These are phyloP conservation scores for Shiraia sp. DNA, from an alignment of 2,329 filamentous ascomycete genomes.

Conservation along the genomic window DNA sequence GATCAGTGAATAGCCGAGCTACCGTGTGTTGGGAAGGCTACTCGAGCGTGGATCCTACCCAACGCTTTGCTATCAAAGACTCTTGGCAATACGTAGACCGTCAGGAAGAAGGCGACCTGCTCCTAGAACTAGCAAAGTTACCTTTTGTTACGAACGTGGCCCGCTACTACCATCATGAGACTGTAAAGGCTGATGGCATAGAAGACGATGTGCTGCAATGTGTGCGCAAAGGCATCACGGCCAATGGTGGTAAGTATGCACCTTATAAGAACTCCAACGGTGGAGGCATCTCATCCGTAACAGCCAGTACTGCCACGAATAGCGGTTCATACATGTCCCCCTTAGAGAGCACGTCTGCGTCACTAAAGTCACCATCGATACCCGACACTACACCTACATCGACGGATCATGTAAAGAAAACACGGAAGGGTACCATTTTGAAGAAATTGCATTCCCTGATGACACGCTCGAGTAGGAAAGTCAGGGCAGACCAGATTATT, in stretches of 20 bases:
- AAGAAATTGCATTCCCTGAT: too few species aligned
- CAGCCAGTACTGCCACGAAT: too few species aligned
- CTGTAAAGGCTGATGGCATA: constrained; percentile 5
- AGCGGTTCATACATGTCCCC: too few species aligned
- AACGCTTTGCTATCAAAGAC: constrained; percentile 51
- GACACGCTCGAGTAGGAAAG: too few species aligned
- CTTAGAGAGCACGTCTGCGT: not conserved
- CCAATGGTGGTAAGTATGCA: constrained; percentile 1
- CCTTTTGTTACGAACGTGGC: constrained; percentile 33
- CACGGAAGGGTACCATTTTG: too few species aligned
- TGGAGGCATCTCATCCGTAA: too few species aligned
- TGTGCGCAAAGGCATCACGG: constrained; percentile 10
- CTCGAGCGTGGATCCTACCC: constrained; percentile 34
- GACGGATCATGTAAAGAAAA: too few species aligned
- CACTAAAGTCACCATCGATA: constrained; percentile 3
- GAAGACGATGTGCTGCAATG: constrained; percentile 9
- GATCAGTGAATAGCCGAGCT: constrained; percentile 17
- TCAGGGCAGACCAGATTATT: too few species aligned
- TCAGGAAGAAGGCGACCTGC: constrained; percentile 48
- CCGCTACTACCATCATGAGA: constrained; percentile 14
- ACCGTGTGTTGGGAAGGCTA: constrained; percentile 38
- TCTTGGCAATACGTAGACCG: constrained; percentile 51
- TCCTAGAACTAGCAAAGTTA: constrained; percentile 39
- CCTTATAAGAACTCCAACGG: too few species aligned
- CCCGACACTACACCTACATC: constrained; percentile 4